Percentiles rank a stretch among this genome's conserved stretches.
These are phyloP conservation scores for Ogataea paradorogensis DNA, from an alignment of 805 yeast genomes.

Conservation along the genomic window DNA sequence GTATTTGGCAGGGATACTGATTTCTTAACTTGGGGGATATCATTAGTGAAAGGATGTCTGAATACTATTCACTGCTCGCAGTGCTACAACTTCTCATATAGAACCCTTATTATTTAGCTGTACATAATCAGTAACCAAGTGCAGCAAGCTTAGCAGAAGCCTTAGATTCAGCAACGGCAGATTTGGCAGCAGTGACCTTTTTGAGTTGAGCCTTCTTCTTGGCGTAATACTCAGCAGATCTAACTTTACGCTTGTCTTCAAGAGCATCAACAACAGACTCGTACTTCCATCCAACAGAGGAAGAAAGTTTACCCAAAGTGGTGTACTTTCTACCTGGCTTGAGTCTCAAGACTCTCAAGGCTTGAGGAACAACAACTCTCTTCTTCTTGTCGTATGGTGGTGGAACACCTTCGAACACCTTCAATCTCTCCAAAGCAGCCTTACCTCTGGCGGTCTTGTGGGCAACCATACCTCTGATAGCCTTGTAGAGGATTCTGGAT, in stretches of 20 bases:
- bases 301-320: constrained; percentile 92
- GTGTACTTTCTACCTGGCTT: constrained; percentile 99
- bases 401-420: constrained; percentile 99
- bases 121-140: constrained; percentile 83
- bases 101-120: constrained; percentile 23
- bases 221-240: constrained; percentile 98
- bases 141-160: constrained; percentile 92
- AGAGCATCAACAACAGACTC: constrained; percentile 95
- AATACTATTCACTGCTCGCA: neutral
- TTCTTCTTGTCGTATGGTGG: constrained; percentile 99
- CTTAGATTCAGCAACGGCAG: constrained; percentile 85
- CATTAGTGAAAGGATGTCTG: constrained; percentile 3
- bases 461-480: constrained; percentile 98
- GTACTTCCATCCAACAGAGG: constrained; percentile 99
- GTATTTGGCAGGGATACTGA: too few relatives aligned
- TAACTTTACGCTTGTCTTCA: constrained; percentile 99
- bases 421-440: constrained; percentile 98
- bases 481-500: constrained; percentile 99
- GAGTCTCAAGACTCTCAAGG: constrained; percentile 97
- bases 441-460: constrained; percentile 99
- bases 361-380: constrained; percentile 99
- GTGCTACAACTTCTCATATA: constrained; percentile 8
- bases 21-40: too few relatives aligned
- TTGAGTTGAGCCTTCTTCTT: constrained; percentile 95
- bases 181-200: constrained; percentile 85